Conservation (phyloP, 2,329 filamentous ascomycete genomes). For the Neonectria ditissima region DNA sequence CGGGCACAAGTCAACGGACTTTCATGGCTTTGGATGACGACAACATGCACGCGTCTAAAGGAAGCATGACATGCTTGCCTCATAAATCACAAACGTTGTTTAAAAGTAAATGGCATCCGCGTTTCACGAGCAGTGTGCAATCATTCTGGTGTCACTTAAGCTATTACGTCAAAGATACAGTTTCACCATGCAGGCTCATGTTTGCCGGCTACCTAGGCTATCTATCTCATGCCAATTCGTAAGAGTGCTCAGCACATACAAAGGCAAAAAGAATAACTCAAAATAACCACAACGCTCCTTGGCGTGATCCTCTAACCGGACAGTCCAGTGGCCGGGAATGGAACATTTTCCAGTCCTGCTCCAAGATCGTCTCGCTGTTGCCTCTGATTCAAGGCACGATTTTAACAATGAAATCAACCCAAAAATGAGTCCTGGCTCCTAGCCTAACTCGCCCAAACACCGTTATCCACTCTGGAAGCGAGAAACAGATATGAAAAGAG, state of each 20-base stretch:
- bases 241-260: conserved; percentile 41
- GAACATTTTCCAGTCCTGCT: conserved; percentile 1
- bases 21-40: background rate
- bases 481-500: conserved; percentile 27
- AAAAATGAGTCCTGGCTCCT: conserved; percentile 29
- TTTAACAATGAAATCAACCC: conserved; percentile 25
- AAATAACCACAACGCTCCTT: conserved; percentile 20
- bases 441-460: conserved; percentile 42
- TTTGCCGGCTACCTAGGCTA: conserved; percentile 20
- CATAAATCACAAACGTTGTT: background rate
- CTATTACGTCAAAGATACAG: background rate
- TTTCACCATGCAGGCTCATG: conserved; percentile 10
- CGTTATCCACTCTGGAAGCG: conserved; percentile 32
- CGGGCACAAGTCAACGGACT: background rate
- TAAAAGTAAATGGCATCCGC: background rate
- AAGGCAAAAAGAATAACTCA: conserved; percentile 11
- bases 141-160: background rate
- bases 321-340: conserved; percentile 16
- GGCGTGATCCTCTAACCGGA: conserved; percentile 25
- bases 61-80: background rate
- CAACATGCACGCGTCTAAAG: background rate
- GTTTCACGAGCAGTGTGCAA: conserved; percentile 2
- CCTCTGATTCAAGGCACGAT: conserved; percentile 20
- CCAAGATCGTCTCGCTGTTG: conserved; percentile 11
- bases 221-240: conserved; percentile 23